Base-by-base conservation (phyloP, 331 rosid genomes). In the Pyracantha coccinea region DNA sequence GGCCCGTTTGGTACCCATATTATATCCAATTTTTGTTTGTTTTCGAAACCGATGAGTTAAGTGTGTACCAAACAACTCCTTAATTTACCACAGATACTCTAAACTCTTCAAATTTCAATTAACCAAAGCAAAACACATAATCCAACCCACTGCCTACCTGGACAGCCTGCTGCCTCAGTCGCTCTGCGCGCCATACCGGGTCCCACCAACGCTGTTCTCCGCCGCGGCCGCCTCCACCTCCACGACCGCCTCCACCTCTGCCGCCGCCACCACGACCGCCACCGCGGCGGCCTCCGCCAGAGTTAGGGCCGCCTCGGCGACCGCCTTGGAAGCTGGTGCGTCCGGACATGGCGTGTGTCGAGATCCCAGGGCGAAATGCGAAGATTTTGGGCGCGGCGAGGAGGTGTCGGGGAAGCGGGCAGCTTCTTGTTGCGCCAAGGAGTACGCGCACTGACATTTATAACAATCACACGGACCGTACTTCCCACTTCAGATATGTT, bases 191-290 rank as follows among this genome's bases (percentile, higher is more conserved):
- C 98, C 96, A 94, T 3, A 78, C 95, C 1, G 98, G 98, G 85
- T 91, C 98, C 98, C 99, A 91, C 99, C 99, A 94, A 23, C 97
- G 87, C 67, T 94, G 95, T 53, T 90, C 98, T 7, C 93, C 92
- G n/a, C 97, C 83, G 3, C 97, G 88, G 0, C 98, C 86, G 1
- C 93, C 89, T 0, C 96, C 68, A 2, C 94, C 79, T 2, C 88
- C 71, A 0, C 83, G 69, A 0, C 77, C 78, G 9, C 82, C 58
- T 0, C 77, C 71, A 0, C 74, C 72, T 2, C 86, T 58, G 5
- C 84, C 68, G 4, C 84, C 47, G 5, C 84, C 77, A 3, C 77
- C 66, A 2, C 77, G 78, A 3, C 87, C 84, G 0, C 90, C 82
- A 0, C 91, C 82, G 2, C 85, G 77, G 21, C 90, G 86, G 0